Evolutionary conservation across 495 filamentous ascomycete genomes (phyloP).

Genomic region (Pyronema omphalodes): DNA sequence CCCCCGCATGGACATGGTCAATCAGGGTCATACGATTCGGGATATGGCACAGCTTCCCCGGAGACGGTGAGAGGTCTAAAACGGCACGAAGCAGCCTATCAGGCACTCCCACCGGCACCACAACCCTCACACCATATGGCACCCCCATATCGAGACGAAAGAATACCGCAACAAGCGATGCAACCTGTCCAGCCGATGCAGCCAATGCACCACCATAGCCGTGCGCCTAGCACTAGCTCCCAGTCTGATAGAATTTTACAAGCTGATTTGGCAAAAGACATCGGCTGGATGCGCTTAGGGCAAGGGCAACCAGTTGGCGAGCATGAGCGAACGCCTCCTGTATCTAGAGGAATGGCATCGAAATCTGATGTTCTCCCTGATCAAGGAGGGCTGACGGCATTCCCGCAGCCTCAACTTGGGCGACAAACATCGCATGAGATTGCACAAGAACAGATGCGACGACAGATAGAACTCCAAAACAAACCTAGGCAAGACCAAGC

Average conservation of each 20-base stretch:
- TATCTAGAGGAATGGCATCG: not conserved
- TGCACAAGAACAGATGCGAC: constrained; percentile 20
- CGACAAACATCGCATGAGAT: constrained; percentile 21
- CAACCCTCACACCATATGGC: constrained; percentile 2
- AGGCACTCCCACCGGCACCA: constrained; percentile 17
- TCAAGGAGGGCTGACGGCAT: constrained; percentile 5
- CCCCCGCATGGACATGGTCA: constrained; percentile 11
- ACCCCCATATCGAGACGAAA: not conserved
- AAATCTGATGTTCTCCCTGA: not conserved
- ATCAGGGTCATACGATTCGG: constrained; percentile 13
- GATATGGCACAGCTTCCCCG: constrained; percentile 16
- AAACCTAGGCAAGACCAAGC: constrained; percentile 11
- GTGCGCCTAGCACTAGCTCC: constrained; percentile 6
- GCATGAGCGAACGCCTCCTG: not conserved
- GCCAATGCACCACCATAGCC: not conserved
- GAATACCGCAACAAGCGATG: constrained; percentile 5
- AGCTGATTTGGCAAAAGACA: constrained; percentile 19
- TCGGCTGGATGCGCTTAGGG: constrained; percentile 23
- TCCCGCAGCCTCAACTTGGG: constrained; percentile 14
- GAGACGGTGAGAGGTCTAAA: constrained; percentile 22
- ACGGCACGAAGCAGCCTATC: constrained; percentile 13
- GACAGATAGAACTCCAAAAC: constrained; percentile 15
- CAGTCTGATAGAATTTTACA: constrained; percentile 13
- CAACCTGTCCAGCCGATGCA: constrained; percentile 4
- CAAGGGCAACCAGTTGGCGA: constrained; percentile 2